Evolutionary conservation across 1,284 basidiomycete genomes (phyloP).

Genomic region (Cutaneotrichosporon cutaneum): DNA sequence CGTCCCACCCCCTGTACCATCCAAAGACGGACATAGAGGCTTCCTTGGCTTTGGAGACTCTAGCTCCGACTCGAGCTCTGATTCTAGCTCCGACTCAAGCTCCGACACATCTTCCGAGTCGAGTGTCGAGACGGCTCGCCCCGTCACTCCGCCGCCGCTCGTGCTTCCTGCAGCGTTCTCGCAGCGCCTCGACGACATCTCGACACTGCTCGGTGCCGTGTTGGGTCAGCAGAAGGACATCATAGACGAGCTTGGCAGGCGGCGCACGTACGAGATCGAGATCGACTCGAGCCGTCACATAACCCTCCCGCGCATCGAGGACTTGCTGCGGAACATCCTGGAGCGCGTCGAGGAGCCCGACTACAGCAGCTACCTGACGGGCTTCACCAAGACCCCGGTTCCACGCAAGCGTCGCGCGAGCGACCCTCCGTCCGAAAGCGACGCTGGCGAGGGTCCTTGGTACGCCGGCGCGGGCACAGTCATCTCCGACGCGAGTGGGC

Average conservation of each 20-base stretch:
- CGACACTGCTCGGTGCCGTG: constrained; percentile 39
- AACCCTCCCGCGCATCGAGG: constrained; percentile 37
- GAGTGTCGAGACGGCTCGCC: constrained; percentile 38
- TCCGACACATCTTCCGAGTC: constrained; percentile 32
- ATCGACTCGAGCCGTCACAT: constrained; percentile 20
- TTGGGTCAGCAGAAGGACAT: constrained; percentile 43
- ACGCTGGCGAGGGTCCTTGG: constrained; percentile 30
- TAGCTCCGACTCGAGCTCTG: constrained; percentile 13
- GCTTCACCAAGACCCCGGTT: not conserved
- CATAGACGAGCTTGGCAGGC: constrained; percentile 29
- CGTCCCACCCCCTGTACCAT: constrained; percentile 41
- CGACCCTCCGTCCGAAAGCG: not conserved
- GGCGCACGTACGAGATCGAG: constrained; percentile 1
- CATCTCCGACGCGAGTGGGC: constrained; percentile 36
- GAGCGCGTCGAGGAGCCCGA: constrained; percentile 5
- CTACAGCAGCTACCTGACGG: not conserved
- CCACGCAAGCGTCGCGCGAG: constrained; percentile 1
- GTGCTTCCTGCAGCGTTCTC: constrained; percentile 33
- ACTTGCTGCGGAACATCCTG: constrained; percentile 42
- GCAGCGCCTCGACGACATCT: constrained; percentile 40
- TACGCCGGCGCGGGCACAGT: constrained; percentile 36
- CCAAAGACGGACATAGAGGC: constrained; percentile 30
- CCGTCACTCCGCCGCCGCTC: constrained; percentile 40
- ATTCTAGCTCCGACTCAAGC: constrained; percentile 7
- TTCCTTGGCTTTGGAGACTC: not conserved